Evolutionary conservation across 176 grass and related monocot species (phyloP), one percentile per base, ranked within the genome.

Genomic region (Panicum miliaceum): DNA sequence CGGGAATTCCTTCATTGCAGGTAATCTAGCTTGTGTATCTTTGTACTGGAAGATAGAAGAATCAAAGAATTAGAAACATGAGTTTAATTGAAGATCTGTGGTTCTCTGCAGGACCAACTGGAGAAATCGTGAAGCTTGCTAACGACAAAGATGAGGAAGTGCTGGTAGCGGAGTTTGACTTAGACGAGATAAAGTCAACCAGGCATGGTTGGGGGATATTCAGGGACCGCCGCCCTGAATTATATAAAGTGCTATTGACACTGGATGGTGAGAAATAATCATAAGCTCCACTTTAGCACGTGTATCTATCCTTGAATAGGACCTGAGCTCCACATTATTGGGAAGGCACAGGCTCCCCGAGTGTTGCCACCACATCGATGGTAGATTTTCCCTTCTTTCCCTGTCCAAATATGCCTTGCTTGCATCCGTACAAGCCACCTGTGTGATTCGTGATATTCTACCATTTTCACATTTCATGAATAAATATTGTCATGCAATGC

Each of bases 1-100:
- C 3, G 91, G 96, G 27, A 98, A 98, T 69, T 96, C 96, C 9
- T 98, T 98, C 77, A 95, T 98, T 46, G 82, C 91, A 81, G 96
- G 96, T 89, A 90, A 32, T 66, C 35, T 32, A 43, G 4, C 32
- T 82, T 76, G 16, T 86, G 2, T 20, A 4, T 73, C 16, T 86
- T 73, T 46, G 20, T 59, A 48, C 46, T 18, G 22, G 26, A n/a
- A 71, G 35, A 43, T 65, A 10, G 16, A 85, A 34, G 7, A 23
- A 29, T 40, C 9, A 22, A 82, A 32, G 6, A 15, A n/a, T 73
- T 6, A n/a, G 8, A 76, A 78, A 13, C 69, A 73, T 47, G 65
- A 59, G 0, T 15, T 71, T 42, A 71, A 76, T 66, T 26, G 18
- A 76, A 77, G 14, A 71, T 64, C 52, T 40, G 6, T 76, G 53